Evolutionary conservation across 345 rosid genomes (phyloP).

Genomic region (Eucalyptus albens): DNA sequence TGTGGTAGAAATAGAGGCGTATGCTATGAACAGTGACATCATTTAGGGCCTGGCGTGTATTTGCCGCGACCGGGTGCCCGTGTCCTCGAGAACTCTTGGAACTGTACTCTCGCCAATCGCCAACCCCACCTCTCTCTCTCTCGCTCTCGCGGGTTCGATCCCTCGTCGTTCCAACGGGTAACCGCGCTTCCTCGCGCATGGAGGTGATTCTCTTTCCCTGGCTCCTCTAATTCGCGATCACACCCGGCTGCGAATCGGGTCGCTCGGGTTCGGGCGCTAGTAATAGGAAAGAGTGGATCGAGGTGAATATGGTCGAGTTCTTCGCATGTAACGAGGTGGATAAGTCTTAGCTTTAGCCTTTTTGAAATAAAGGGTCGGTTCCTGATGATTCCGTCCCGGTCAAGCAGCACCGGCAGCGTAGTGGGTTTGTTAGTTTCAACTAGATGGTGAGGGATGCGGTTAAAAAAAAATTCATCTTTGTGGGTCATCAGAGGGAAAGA

Average conservation of each 20-base stretch:
- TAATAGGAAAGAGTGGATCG: neutral
- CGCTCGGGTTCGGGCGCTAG: neutral
- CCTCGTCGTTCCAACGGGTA: conserved; percentile 24
- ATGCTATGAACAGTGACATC: neutral
- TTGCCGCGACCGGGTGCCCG: neutral
- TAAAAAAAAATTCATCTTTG: neutral
- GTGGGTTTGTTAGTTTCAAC: neutral
- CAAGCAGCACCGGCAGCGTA: neutral
- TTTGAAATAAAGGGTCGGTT: neutral
- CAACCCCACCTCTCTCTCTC: neutral
- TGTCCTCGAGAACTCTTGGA: neutral
- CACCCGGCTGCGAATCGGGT: neutral
- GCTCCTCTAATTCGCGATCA: neutral
- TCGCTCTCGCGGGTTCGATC: neutral
- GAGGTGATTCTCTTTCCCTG: conserved; percentile 29
- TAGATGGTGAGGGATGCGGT: neutral
- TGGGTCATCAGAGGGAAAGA: neutral
- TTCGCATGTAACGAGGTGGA: neutral
- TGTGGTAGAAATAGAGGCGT: no score
- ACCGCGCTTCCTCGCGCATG: conserved; percentile 34
- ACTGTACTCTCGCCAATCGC: neutral
- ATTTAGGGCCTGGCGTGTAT: neutral
- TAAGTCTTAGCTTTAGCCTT: neutral
- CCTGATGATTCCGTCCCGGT: neutral
- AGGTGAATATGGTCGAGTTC: neutral